These are phyloP conservation scores for Monosporozyma aerobia DNA, from an alignment of 805 yeast species.

Conservation along the genomic window DNA sequence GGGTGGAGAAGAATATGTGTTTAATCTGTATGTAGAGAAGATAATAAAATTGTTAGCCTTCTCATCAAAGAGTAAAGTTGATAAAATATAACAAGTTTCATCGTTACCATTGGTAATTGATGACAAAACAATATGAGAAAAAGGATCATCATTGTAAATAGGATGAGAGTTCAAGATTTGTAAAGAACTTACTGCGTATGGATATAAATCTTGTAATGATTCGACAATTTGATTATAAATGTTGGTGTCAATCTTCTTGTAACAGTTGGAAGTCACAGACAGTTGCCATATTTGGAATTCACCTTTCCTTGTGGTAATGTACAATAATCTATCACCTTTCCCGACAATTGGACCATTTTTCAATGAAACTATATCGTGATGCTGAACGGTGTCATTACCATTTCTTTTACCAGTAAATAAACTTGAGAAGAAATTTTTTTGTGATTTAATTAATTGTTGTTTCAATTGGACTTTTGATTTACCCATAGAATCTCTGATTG, in stretches of 20 bases:
- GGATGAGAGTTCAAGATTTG: slow-evolving; percentile 56
- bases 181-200: slow-evolving; percentile 43
- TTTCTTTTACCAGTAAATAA: slow-evolving; percentile 8
- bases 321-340: slow-evolving; percentile 40
- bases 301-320: slow-evolving; percentile 37
- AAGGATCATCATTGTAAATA: slow-evolving; percentile 31
- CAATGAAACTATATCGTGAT: slow-evolving; percentile 46
- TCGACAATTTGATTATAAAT: slow-evolving; percentile 31
- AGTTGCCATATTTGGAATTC: slow-evolving; percentile 41
- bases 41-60: slow-evolving; percentile 44
- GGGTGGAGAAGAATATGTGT: slow-evolving; percentile 33
- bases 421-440: slow-evolving; percentile 30
- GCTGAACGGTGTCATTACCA: background rate
- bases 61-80: slow-evolving; percentile 40
- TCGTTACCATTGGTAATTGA: slow-evolving; percentile 31
- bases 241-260: slow-evolving; percentile 31
- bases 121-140: slow-evolving; percentile 42
- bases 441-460: slow-evolving; percentile 26
- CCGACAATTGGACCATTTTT: slow-evolving; percentile 44
- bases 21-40: slow-evolving; percentile 58
- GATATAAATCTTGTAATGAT: slow-evolving; percentile 39
- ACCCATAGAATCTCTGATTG: slow-evolving; percentile 61
- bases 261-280: slow-evolving; percentile 37
- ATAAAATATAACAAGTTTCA: slow-evolving; percentile 37
- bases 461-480: slow-evolving; percentile 35